phyloP scores from a whole-genome alignment of 129 eudicot species.

The Heracleum sosnowskyi region DNA sequence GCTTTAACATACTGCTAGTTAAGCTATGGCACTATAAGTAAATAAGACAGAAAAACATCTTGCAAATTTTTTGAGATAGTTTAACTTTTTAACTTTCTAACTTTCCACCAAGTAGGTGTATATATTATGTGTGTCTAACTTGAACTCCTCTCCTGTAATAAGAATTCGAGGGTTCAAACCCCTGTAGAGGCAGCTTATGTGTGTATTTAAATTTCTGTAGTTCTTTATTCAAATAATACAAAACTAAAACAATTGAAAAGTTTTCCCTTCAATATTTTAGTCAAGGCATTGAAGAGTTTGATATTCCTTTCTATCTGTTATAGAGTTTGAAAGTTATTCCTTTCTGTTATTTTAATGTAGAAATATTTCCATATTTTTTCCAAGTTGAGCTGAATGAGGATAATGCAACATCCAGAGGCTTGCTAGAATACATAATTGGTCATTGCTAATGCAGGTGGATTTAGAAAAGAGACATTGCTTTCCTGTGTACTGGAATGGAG shows the following conservation, averaged over 20 bases:
- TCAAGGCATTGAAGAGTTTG: not conserved
- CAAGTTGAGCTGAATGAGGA: not conserved
- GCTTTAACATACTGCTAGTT: not conserved
- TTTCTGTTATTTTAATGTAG: not conserved
- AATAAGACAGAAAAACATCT: not conserved
- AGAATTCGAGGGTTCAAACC: not conserved
- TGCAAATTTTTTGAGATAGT: not conserved
- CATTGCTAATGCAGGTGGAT: conserved; percentile 59
- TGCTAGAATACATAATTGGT: not conserved
- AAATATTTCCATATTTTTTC: not conserved
- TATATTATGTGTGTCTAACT: no score
- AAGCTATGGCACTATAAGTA: not conserved
- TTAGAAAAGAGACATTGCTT: conserved; percentile 79
- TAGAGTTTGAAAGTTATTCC: no score
- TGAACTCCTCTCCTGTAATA: no score
- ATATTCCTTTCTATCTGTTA: no score
- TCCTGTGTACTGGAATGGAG: conserved; percentile 98
- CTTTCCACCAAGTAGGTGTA: no score
- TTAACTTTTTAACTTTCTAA: not conserved
- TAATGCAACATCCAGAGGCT: not conserved
- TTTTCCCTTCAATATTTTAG: no score
- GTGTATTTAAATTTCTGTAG: not conserved
- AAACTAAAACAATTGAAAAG: no score
- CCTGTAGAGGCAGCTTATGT: not conserved
- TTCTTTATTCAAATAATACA: no score